phyloP scores from a whole-genome alignment of 768 basidiomycete genomes.

The Leccinum boreale region DNA sequence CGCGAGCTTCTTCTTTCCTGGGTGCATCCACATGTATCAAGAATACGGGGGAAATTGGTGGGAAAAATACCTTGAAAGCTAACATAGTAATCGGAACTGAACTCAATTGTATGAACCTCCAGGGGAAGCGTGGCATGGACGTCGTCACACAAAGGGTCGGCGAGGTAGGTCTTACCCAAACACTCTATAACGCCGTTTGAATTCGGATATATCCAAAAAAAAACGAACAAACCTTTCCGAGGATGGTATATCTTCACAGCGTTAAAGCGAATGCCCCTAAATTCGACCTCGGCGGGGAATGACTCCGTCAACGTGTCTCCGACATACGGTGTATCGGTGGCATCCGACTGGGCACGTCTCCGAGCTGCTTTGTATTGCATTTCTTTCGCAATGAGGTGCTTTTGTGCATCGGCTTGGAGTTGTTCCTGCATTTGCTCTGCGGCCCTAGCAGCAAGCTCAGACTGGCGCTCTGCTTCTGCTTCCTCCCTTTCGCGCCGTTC shows the following conservation, averaged over 20 bases:
- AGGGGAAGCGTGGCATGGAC: conserved; percentile 55
- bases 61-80: conserved; percentile 51
- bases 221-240: conserved; percentile 47
- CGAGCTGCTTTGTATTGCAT: conserved; percentile 49
- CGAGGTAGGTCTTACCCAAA: conserved; percentile 65
- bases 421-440: conserved; percentile 62
- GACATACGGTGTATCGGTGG: conserved; percentile 56
- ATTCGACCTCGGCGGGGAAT: conserved; percentile 54
- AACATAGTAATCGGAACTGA: conserved; percentile 66
- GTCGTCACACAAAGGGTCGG: conserved; percentile 73
- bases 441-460: conserved; percentile 48
- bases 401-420: conserved; percentile 62
- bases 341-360: conserved; percentile 65
- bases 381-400: conserved; percentile 46
- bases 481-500: conserved; percentile 53
- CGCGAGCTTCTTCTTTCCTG: conserved; percentile 67
- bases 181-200: conserved; percentile 40
- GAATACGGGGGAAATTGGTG: background rate
- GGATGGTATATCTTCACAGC: conserved; percentile 73
- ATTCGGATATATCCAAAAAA: background rate
- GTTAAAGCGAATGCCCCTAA: conserved; percentile 57
- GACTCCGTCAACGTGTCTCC: conserved; percentile 57
- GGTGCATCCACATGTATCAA: background rate
- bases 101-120: conserved; percentile 65
- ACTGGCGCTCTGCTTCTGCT: conserved; percentile 50